Percentiles rank a stretch among this genome's conserved stretches.
Conservation (phyloP, 2,329 filamentous ascomycete species). For the Neodidymelliopsis sp. region DNA sequence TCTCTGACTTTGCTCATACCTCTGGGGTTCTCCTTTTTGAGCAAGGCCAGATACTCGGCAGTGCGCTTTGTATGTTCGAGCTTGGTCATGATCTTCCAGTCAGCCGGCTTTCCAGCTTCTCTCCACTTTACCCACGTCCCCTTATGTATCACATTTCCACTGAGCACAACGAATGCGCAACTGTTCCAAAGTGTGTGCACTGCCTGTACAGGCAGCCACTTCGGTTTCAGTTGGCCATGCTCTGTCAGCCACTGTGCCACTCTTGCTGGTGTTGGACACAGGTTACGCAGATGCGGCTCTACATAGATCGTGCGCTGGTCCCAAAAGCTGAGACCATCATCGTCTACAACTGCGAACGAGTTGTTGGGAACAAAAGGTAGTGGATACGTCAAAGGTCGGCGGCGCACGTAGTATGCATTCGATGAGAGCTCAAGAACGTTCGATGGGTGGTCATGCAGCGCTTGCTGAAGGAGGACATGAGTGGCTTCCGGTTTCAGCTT, state of each 20-base stretch:
- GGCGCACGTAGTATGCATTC: constrained; percentile 42
- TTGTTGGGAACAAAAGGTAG: constrained; percentile 37
- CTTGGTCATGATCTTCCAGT: constrained; percentile 49
- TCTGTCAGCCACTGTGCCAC: constrained; percentile 42
- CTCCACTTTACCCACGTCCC: constrained; percentile 44
- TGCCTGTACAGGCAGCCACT: constrained; percentile 47
- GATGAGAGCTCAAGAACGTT: constrained; percentile 31
- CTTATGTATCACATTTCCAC: constrained; percentile 41
- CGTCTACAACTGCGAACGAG: constrained; percentile 34
- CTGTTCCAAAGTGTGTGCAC: constrained; percentile 42
- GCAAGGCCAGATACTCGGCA: constrained; percentile 39
- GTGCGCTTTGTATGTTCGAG: constrained; percentile 43
- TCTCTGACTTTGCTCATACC: constrained; percentile 23
- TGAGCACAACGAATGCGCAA: constrained; percentile 46
- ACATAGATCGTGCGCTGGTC: constrained; percentile 49
- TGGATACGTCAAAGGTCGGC: constrained; percentile 40
- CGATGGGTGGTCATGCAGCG: constrained; percentile 31
- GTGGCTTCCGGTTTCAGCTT: constrained; percentile 43
- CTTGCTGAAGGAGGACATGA: constrained; percentile 38
- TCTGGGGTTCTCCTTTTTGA: constrained; percentile 31
- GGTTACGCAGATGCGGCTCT: constrained; percentile 43
- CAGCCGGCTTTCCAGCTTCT: constrained; percentile 32
- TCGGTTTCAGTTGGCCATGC: constrained; percentile 37
- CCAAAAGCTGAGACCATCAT: constrained; percentile 45
- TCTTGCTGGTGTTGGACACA: constrained; percentile 41